Evolutionary conservation across 305 asterid species (phyloP).

Genomic region (Fraxinus platypoda): DNA sequence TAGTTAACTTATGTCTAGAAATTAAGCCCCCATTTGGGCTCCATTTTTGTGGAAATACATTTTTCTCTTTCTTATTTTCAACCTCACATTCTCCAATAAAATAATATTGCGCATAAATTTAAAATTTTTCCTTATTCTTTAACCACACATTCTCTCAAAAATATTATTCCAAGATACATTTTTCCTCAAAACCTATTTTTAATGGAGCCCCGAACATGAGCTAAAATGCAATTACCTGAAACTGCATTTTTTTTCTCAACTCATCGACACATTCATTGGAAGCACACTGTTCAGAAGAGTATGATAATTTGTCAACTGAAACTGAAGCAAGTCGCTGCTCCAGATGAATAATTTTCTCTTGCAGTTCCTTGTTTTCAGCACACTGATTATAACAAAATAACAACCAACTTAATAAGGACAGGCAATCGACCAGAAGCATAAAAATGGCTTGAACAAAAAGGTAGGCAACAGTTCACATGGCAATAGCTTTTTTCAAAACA

Average conservation of each 20-base stretch:
- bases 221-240: constrained; percentile 48
- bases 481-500: background rate
- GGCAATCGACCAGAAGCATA: constrained; percentile 14
- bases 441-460: background rate
- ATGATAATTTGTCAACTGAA: constrained; percentile 35
- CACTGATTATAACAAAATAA: constrained; percentile 48
- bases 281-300: constrained; percentile 42
- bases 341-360: constrained; percentile 55
- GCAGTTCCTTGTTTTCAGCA: constrained; percentile 71
- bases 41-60: background rate
- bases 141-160: background rate
- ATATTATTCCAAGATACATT: too few species aligned
- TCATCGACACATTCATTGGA: constrained; percentile 66
- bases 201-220: background rate
- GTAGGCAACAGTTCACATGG: background rate
- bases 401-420: constrained; percentile 2
- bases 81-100: background rate
- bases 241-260: constrained; percentile 68
- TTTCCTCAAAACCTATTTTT: background rate
- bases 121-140: too few species aligned
- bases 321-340: constrained; percentile 69
- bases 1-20: background rate
- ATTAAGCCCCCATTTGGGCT: background rate
- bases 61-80: background rate
- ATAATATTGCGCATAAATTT: background rate